Conservation (phyloP, 129 eudicot species). For the Glebionis coronaria region DNA sequence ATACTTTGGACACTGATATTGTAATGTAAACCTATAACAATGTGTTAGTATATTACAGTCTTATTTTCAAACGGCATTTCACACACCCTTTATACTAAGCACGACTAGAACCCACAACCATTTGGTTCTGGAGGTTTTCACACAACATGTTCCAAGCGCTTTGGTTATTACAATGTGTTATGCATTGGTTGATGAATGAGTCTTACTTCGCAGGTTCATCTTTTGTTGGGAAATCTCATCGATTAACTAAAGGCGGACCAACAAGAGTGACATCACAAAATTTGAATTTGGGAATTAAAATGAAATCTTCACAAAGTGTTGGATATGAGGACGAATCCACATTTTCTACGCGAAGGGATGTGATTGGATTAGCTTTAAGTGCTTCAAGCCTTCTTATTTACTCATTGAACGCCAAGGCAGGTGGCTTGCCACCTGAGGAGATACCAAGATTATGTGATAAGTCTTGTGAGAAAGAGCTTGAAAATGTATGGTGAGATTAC, state of each 20-base stretch:
- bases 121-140: no score
- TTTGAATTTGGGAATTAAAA: slow-evolving; percentile 18
- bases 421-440: slow-evolving; percentile 90
- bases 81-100: no score
- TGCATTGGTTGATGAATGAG: slow-evolving; percentile 16
- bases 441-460: slow-evolving; percentile 81
- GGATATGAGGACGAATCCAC: slow-evolving; percentile 23
- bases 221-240: slow-evolving; percentile 28
- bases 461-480: slow-evolving; percentile 92
- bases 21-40: no score
- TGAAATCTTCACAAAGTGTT: slow-evolving; percentile 28
- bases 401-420: slow-evolving; percentile 48
- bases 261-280: slow-evolving; percentile 26
- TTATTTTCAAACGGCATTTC: no score
- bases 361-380: slow-evolving; percentile 52
- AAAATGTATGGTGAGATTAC: slow-evolving; percentile 98
- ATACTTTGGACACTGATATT: no score
- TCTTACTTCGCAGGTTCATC: slow-evolving; percentile 35
- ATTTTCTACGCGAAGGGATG: slow-evolving; percentile 55
- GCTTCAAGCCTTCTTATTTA: slow-evolving; percentile 41
- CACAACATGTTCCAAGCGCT: no score
- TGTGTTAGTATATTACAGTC: no score
- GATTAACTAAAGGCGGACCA: slow-evolving; percentile 23
- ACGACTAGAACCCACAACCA: no score
- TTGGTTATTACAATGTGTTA: not conserved